Evolutionary conservation across 2,329 filamentous ascomycete genomes (phyloP).

Genomic region (Calonectria ilicicola): DNA sequence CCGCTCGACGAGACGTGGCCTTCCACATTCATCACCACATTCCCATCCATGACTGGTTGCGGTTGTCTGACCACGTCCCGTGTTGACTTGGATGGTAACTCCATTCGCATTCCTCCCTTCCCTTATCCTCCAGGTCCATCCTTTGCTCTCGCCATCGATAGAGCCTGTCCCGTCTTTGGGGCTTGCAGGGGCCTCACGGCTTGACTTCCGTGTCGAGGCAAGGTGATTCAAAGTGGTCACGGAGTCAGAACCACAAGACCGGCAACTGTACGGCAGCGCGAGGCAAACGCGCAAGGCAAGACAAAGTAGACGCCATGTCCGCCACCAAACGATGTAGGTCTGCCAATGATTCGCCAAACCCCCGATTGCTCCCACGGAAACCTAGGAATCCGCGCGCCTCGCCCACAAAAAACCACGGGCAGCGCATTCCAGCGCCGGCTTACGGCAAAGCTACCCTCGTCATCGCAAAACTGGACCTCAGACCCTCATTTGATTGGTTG

Average conservation of each 20-base stretch:
- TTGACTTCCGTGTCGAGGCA: constrained; percentile 9
- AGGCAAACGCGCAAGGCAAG: constrained; percentile 9
- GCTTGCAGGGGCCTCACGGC: neutral
- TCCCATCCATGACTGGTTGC: neutral
- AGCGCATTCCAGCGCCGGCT: constrained; percentile 43
- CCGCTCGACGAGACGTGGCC: neutral
- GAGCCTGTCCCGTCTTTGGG: constrained; percentile 5
- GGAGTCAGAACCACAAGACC: neutral
- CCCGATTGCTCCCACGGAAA: constrained; percentile 12
- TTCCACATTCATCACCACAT: neutral
- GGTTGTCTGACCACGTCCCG: constrained; percentile 2
- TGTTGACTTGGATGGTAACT: neutral
- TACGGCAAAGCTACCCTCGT: constrained; percentile 26
- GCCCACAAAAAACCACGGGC: constrained; percentile 24
- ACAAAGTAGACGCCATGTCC: constrained; percentile 16
- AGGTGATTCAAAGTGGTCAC: constrained; percentile 7
- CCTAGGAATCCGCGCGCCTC: constrained; percentile 31
- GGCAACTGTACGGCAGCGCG: neutral
- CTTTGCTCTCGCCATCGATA: neutral
- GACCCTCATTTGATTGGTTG: constrained; percentile 29
- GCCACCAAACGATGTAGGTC: neutral
- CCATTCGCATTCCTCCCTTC: constrained; percentile 6
- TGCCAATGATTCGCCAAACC: constrained; percentile 17
- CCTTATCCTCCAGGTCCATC: neutral
- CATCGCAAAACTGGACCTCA: constrained; percentile 12